These are phyloP conservation scores for Lolium rigidum DNA, from an alignment of 176 grass and related monocot species.

Conservation along the genomic window DNA sequence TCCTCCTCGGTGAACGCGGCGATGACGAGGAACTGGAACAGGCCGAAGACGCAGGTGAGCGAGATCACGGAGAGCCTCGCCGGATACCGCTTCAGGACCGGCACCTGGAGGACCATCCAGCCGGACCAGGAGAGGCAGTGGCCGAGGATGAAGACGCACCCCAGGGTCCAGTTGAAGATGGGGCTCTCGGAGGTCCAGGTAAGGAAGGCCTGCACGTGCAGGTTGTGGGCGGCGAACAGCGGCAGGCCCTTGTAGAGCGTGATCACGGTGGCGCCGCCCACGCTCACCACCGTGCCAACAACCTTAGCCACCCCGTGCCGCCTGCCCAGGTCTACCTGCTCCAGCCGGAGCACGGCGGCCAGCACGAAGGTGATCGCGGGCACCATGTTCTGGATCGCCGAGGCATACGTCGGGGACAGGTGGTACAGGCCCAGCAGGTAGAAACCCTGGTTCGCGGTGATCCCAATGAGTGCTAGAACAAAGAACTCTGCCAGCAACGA, in stretches of 20 bases:
- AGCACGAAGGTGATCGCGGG: constrained; percentile 87
- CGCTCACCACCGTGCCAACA: constrained; percentile 86
- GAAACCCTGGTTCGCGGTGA: constrained; percentile 98
- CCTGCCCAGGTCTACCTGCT: constrained; percentile 68
- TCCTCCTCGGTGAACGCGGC: constrained; percentile 78
- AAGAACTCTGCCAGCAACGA: constrained; percentile 88
- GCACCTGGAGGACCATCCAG: constrained; percentile 97
- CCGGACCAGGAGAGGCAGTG: constrained; percentile 90
- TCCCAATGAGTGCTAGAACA: constrained; percentile 81
- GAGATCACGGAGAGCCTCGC: constrained; percentile 81
- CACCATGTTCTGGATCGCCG: constrained; percentile 90
- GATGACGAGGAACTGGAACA: constrained; percentile 79
- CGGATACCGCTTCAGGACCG: constrained; percentile 85
- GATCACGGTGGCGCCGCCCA: constrained; percentile 85
- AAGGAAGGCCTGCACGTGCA: constrained; percentile 38
- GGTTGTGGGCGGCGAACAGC: constrained; percentile 54
- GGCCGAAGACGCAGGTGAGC: constrained; percentile 79
- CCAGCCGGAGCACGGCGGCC: constrained; percentile 78
- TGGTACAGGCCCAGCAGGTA: constrained; percentile 91
- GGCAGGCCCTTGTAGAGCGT: constrained; percentile 93
- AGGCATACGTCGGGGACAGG: constrained; percentile 93
- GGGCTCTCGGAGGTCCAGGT: constrained; percentile 45
- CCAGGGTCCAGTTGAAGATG: constrained; percentile 89
- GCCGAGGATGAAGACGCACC: constrained; percentile 85
- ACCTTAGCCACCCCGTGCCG: constrained; percentile 82